Evolutionary conservation across 306 rosid genomes (phyloP).

Genomic region (Datisca glomerata): DNA sequence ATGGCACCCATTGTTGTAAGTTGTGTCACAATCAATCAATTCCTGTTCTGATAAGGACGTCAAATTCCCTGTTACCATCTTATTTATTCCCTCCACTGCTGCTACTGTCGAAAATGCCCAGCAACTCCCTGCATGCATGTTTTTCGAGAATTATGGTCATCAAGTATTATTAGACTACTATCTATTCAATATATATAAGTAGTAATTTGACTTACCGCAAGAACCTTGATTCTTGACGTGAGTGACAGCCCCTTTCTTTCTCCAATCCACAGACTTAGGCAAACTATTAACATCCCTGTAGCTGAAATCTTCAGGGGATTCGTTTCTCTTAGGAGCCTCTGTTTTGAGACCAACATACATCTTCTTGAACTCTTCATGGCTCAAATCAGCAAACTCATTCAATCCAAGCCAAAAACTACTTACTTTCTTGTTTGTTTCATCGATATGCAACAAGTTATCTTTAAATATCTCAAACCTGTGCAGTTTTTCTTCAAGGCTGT

Average conservation of each 20-base stretch:
- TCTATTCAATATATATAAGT: too few relatives aligned
- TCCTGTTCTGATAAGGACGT: slow-evolving; percentile 55
- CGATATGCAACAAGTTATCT: slow-evolving; percentile 53
- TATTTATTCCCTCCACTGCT: slow-evolving; percentile 60
- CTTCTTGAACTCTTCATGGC: slow-evolving; percentile 40
- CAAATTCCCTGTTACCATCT: slow-evolving; percentile 50
- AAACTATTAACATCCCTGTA: slow-evolving; percentile 30
- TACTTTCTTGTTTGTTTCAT: slow-evolving; percentile 34
- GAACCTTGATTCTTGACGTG: slow-evolving; percentile 58
- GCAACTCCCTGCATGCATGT: slow-evolving; percentile 44
- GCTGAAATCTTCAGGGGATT: slow-evolving; percentile 29
- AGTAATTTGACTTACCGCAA: slow-evolving; percentile 34
- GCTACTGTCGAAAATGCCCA: slow-evolving; percentile 73
- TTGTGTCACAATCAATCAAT: slow-evolving; percentile 54
- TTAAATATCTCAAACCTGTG: slow-evolving; percentile 53
- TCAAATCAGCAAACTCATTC: slow-evolving; percentile 62
- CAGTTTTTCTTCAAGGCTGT: slow-evolving; percentile 44
- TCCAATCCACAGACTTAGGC: slow-evolving; percentile 66
- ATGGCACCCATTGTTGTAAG: slow-evolving; percentile 55
- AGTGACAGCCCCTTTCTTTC: slow-evolving; percentile 71
- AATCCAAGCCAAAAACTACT: slow-evolving; percentile 60
- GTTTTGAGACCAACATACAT: slow-evolving; percentile 33
- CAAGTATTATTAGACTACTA: too few relatives aligned
- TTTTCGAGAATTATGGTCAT: background rate
- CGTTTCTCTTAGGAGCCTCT: slow-evolving; percentile 15